A percentile compares a stretch with the other conserved stretches of the same genome.
These are phyloP conservation scores for Rubia yunnanensis DNA, from an alignment of 257 asterid genomes.

Conservation along the genomic window DNA sequence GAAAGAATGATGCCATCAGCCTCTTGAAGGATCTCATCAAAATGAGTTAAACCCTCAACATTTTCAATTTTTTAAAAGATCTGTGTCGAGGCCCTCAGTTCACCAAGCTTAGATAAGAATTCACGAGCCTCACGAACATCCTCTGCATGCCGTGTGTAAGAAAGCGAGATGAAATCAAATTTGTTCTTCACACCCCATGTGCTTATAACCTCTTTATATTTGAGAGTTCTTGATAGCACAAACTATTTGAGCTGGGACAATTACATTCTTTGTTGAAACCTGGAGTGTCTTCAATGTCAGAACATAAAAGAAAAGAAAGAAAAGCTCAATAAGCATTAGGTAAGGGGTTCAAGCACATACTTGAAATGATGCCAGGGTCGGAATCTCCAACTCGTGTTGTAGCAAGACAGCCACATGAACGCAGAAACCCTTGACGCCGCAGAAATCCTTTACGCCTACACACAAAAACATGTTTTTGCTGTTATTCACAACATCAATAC, in stretches of 20 bases:
- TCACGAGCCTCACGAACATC: constrained; percentile 96
- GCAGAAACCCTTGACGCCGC: constrained; percentile 69
- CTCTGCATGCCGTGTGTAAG: constrained; percentile 86
- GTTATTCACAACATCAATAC: neutral
- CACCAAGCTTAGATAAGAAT: constrained; percentile 69
- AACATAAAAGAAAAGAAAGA: neutral
- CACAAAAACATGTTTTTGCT: neutral
- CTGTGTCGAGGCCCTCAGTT: constrained; percentile 74
- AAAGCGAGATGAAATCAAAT: constrained; percentile 80
- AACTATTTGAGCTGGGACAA: constrained; percentile 56
- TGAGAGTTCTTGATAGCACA: too few relatives aligned
- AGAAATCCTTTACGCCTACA: constrained; percentile 69
- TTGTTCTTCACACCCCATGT: constrained; percentile 91
- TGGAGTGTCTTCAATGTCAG: constrained; percentile 16
- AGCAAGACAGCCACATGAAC: constrained; percentile 38
- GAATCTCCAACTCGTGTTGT: constrained; percentile 51
- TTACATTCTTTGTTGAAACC: constrained; percentile 55
- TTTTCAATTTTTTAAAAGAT: constrained; percentile 91
- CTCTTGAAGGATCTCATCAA: constrained; percentile 92
- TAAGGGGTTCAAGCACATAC: constrained; percentile 26
- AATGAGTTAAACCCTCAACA: constrained; percentile 88
- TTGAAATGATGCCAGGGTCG: constrained; percentile 68
- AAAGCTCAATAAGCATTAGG: neutral
- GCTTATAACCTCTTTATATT: constrained; percentile 87
- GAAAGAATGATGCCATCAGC: constrained; percentile 98